A percentile compares a stretch with the other conserved stretches of the same genome.
Evolutionary conservation across 2,329 filamentous ascomycete species (phyloP).

Genomic region (Ascomycota sp.): DNA sequence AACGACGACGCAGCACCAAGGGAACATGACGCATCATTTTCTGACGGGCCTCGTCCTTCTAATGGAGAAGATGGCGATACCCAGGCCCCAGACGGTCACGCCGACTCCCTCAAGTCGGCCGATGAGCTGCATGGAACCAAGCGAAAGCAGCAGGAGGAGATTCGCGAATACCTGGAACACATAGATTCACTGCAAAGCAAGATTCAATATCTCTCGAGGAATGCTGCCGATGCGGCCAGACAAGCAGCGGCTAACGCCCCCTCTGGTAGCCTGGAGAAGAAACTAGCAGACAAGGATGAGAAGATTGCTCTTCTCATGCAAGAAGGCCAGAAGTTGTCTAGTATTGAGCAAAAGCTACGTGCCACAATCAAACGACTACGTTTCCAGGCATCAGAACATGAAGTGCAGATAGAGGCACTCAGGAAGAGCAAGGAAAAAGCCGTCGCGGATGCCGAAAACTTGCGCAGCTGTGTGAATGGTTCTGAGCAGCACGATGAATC

Average conservation of each 20-base stretch:
- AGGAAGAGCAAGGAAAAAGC: slow-evolving; percentile 37
- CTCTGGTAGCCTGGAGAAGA: slow-evolving; percentile 47
- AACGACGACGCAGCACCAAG: neutral
- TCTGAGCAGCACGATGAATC: slow-evolving; percentile 24
- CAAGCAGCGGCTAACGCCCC: slow-evolving; percentile 39
- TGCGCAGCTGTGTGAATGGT: slow-evolving; percentile 25
- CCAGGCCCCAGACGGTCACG: neutral
- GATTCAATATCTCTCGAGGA: slow-evolving; percentile 64
- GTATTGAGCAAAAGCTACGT: slow-evolving; percentile 65
- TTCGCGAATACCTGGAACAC: slow-evolving; percentile 62
- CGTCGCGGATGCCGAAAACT: slow-evolving; percentile 22
- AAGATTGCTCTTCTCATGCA: slow-evolving; percentile 77
- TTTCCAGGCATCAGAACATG: slow-evolving; percentile 38
- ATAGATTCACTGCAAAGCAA: slow-evolving; percentile 87
- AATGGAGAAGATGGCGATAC: neutral
- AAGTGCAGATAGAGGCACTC: slow-evolving; percentile 39
- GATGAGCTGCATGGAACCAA: slow-evolving; percentile 8
- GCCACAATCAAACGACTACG: slow-evolving; percentile 64
- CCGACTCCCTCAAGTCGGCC: slow-evolving; percentile 1
- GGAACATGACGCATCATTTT: neutral
- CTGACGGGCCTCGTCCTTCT: neutral
- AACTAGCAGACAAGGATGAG: slow-evolving; percentile 71
- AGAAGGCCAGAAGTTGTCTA: slow-evolving; percentile 74
- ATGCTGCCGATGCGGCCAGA: slow-evolving; percentile 54
- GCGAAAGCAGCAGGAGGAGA: slow-evolving; percentile 47